Evolutionary conservation across 108 stramenopile genomes (phyloP).

Genomic region (Mediolabrus comicus): DNA sequence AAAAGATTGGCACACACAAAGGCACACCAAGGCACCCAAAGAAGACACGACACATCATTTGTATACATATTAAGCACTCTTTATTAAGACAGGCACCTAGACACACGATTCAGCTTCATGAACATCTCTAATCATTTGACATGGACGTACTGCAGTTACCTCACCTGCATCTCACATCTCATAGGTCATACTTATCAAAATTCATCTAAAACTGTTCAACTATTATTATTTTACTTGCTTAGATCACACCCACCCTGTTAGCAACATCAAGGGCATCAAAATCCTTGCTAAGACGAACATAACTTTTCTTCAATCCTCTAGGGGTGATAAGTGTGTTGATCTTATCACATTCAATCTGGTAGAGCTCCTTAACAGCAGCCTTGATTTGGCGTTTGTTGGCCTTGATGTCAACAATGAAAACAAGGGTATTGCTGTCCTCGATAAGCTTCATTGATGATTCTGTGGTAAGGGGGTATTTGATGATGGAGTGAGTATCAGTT

Average conservation of each 20-base stretch:
- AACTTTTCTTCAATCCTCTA: conserved; percentile 98
- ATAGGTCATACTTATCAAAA: too few relatives aligned
- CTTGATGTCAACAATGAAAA: conserved; percentile 98
- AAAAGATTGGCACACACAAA: not conserved
- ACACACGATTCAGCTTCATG: not conserved
- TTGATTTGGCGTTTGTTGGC: conserved; percentile 99
- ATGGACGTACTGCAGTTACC: too few relatives aligned
- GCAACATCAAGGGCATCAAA: conserved; percentile 99
- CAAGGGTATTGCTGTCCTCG: conserved; percentile 99
- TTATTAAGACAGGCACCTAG: not conserved
- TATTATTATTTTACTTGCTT: conserved; percentile 37
- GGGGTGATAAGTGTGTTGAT: conserved; percentile 99
- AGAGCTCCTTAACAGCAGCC: conserved; percentile 95
- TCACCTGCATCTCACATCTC: too few relatives aligned
- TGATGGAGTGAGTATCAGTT: conserved; percentile 85
- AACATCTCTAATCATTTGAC: too few relatives aligned
- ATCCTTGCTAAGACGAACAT: conserved; percentile 97
- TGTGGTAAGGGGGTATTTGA: conserved; percentile 99
- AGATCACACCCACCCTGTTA: conserved; percentile 99
- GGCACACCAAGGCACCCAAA: not conserved
- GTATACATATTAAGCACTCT: not conserved
- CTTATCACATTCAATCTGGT: conserved; percentile 96
- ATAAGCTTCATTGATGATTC: conserved; percentile 99
- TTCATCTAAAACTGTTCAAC: not conserved
- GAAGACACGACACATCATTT: not conserved